Conservation (phyloP, 768 basidiomycete genomes). For the Serendipita sp. region DNA sequence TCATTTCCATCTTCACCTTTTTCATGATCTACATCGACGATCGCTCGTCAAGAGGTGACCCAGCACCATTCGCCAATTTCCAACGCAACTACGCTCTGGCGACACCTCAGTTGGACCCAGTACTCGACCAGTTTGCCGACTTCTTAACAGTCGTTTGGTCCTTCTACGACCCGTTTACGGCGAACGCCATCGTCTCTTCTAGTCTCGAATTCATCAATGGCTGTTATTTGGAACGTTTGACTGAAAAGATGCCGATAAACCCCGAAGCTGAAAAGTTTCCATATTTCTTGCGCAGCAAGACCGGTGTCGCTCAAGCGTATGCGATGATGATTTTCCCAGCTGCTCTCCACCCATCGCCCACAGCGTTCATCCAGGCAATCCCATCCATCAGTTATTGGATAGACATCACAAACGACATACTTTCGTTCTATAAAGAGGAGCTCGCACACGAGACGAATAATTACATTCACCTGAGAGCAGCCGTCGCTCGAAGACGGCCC, state of each 20-base stretch:
- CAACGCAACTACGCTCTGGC: background rate
- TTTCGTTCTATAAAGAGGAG: slow-evolving; percentile 1
- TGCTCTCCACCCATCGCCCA: background rate
- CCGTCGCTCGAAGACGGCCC: background rate
- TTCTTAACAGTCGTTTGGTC: background rate
- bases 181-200: background rate
- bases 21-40: slow-evolving; percentile 6
- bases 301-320: slow-evolving; percentile 2
- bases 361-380: background rate
- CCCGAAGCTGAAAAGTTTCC: background rate
- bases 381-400: slow-evolving; percentile 3
- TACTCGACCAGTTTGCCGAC: background rate
- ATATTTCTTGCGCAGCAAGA: slow-evolving; percentile 1
- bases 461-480: background rate
- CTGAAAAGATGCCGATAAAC: background rate
- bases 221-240: background rate
- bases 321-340: slow-evolving; percentile 2
- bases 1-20: slow-evolving; percentile 2
- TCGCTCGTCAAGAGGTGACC: background rate
- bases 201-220: background rate
- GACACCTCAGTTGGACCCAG: background rate
- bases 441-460: background rate
- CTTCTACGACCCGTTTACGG: slow-evolving; percentile 1
- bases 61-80: background rate
- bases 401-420: slow-evolving; percentile 5